Conservation (phyloP, 176 grass and related monocot species). For the Bonia amplexicaulis region DNA sequence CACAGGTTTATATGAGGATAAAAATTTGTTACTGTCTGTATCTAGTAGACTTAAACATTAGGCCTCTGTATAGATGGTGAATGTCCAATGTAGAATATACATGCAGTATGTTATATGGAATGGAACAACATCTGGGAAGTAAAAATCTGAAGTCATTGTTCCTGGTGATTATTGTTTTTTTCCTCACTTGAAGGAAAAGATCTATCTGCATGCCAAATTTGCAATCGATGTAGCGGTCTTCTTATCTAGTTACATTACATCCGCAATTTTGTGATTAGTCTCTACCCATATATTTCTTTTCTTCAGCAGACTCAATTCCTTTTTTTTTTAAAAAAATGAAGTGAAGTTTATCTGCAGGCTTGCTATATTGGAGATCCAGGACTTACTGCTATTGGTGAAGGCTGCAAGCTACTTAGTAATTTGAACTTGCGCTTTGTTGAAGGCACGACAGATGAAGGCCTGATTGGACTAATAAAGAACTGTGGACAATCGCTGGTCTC, state of each 20-base stretch:
- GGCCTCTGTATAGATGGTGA: neutral
- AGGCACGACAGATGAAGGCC: slow-evolving; percentile 66
- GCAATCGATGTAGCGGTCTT: neutral
- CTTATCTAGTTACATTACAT: neutral
- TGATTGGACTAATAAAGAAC: slow-evolving; percentile 62
- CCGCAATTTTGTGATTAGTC: neutral
- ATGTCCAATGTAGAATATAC: neutral
- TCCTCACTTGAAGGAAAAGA: neutral
- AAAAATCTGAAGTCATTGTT: neutral
- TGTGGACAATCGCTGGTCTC: slow-evolving; percentile 52
- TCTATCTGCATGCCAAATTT: neutral
- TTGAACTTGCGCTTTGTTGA: slow-evolving; percentile 66
- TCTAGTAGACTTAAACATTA: neutral
- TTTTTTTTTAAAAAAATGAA: slow-evolving; percentile 2
- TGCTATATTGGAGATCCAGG: slow-evolving; percentile 88
- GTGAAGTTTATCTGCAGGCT: slow-evolving; percentile 42
- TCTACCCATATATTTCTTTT: neutral
- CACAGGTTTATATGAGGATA: neutral
- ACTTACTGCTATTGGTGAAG: slow-evolving; percentile 67
- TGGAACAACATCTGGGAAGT: neutral
- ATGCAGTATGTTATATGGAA: neutral
- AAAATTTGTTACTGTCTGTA: neutral
- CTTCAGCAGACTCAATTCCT: neutral
- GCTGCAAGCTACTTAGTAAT: slow-evolving; percentile 63
- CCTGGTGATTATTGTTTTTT: neutral